Conservation (phyloP, 176 grass and related monocot genomes). For the Triticum monococcum region DNA sequence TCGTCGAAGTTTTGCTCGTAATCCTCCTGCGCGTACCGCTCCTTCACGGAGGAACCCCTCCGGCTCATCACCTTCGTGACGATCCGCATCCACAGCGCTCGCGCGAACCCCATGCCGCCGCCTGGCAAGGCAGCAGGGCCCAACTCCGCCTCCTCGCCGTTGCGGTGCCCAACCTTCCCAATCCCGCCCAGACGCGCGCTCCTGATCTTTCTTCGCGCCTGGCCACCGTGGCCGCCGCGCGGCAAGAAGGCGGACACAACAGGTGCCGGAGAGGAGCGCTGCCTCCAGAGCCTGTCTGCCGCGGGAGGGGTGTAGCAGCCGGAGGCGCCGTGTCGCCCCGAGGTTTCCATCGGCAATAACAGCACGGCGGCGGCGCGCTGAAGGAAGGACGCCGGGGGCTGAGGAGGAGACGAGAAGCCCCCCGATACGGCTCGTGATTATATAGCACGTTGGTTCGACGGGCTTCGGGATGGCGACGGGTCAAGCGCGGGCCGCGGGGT, state of each 20-base stretch:
- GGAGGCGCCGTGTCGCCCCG: background rate
- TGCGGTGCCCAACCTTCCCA: background rate
- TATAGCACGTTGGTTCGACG: background rate
- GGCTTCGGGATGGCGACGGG: background rate
- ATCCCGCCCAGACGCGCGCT: background rate
- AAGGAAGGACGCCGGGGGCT: background rate
- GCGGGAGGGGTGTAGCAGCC: background rate
- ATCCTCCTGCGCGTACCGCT: slow-evolving; percentile 42
- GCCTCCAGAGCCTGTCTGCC: background rate
- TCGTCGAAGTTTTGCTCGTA: slow-evolving; percentile 81
- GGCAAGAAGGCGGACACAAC: slow-evolving; percentile 11
- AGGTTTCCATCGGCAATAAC: background rate
- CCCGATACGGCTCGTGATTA: background rate
- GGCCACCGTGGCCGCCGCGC: background rate
- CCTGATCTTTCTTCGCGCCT: background rate
- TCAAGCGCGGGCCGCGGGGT: background rate
- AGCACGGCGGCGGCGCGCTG: background rate
- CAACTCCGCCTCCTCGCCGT: background rate
- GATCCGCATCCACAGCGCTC: slow-evolving; percentile 45
- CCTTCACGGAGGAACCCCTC: background rate
- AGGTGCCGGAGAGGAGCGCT: slow-evolving; percentile 25
- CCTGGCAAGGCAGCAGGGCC: background rate
- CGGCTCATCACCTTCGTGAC: background rate
- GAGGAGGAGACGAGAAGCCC: background rate
- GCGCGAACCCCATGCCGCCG: slow-evolving; percentile 18